These are phyloP conservation scores for Azolla pinnata DNA, from an alignment of 75 land plant species.

Conservation along the genomic window DNA sequence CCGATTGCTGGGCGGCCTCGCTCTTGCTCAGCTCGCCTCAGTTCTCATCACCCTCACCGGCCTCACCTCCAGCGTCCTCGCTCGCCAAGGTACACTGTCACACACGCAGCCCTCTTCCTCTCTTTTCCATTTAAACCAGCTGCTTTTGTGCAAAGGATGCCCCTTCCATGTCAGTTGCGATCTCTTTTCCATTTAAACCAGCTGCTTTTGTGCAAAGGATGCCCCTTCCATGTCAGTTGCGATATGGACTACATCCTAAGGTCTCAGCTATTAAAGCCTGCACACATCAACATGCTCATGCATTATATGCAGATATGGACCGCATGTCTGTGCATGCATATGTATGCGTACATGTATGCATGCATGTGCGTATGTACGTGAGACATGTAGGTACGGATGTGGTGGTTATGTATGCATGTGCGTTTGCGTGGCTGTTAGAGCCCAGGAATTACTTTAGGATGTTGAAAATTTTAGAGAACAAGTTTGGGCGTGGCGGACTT, in stretches of 20 bases:
- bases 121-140: no score
- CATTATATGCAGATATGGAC: background rate
- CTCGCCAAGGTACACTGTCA: conserved; percentile 41
- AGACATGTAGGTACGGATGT: background rate
- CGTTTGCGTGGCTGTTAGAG: no score
- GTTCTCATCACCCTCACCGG: conserved; percentile 76
- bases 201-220: no score
- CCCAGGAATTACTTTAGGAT: no score
- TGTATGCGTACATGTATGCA: background rate
- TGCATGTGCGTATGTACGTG: background rate
- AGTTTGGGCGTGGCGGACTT: no score
- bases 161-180: no score
- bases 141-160: no score
- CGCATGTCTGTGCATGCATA: background rate
- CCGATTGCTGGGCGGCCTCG: conserved; percentile 30
- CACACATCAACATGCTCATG: background rate
- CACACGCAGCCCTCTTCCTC: conserved; percentile 4
- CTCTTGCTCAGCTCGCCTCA: conserved; percentile 69
- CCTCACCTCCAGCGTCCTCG: conserved; percentile 64
- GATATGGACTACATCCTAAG: no score
- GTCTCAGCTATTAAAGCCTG: no score
- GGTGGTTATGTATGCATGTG: background rate
- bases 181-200: no score
- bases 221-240: no score
- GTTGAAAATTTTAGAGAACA: no score